Conservation (phyloP, 495 filamentous ascomycete genomes). For the Cercophora samala region DNA sequence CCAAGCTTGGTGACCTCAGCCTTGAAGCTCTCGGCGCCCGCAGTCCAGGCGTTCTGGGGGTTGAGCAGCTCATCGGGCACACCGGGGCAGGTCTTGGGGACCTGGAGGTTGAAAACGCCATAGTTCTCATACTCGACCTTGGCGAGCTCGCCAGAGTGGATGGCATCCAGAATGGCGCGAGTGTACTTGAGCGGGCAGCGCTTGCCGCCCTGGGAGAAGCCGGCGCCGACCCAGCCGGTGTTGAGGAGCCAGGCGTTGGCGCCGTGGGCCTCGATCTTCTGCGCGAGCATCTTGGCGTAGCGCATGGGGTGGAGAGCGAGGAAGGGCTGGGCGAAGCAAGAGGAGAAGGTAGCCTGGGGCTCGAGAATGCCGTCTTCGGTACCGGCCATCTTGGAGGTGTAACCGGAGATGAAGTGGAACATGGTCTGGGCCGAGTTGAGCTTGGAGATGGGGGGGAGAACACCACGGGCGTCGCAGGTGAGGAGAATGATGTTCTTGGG, state of each 20-base stretch:
- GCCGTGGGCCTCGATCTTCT: conserved; percentile 93
- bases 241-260: conserved; percentile 98
- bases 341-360: conserved; percentile 97
- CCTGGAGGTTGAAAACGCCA: conserved; percentile 91
- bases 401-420: conserved; percentile 99
- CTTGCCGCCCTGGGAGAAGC: conserved; percentile 91
- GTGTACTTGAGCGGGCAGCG: conserved; percentile 99
- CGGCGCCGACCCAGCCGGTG: conserved; percentile 98
- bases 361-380: conserved; percentile 96
- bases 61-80: conserved; percentile 92
- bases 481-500: conserved; percentile 96
- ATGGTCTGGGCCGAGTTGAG: conserved; percentile 93
- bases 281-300: conserved; percentile 95
- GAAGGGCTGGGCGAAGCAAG: conserved; percentile 99
- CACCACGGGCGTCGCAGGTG: conserved; percentile 96
- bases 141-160: conserved; percentile 93
- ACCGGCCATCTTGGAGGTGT: conserved; percentile 99
- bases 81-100: conserved; percentile 79
- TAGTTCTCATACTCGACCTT: conserved; percentile 91
- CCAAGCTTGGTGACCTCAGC: conserved; percentile 87
- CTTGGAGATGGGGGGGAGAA: conserved; percentile 97
- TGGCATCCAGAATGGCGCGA: conserved; percentile 94
- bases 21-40: conserved; percentile 69
- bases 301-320: conserved; percentile 98
- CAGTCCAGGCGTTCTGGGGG: conserved; percentile 88